Evolutionary conservation across 371 early-diverging fungal species (phyloP).

Genomic region (Mortierella sp.): DNA sequence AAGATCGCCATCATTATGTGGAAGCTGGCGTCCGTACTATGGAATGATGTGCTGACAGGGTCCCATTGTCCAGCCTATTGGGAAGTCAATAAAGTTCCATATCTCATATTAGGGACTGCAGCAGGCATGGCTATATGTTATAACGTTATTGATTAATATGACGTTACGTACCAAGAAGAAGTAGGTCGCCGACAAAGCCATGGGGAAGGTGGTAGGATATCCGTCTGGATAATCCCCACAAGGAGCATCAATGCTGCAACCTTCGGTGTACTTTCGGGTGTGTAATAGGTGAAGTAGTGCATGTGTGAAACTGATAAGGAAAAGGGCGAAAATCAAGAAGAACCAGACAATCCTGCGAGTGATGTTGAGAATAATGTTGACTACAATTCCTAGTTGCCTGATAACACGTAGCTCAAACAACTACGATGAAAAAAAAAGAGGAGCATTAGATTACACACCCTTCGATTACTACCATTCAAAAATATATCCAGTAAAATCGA

Average conservation of each 20-base stretch:
- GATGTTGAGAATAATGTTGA: constrained; percentile 53
- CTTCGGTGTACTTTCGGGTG: constrained; percentile 9
- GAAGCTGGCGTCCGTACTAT: constrained; percentile 7
- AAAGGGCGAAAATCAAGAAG: constrained; percentile 44
- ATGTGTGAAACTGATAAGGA: constrained; percentile 47
- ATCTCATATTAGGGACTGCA: not conserved
- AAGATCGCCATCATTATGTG: constrained; percentile 50
- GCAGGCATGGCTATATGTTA: not conserved
- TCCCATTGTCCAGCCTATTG: constrained; percentile 49
- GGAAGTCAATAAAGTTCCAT: not conserved
- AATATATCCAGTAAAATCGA: not conserved
- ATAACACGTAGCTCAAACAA: constrained; percentile 50
- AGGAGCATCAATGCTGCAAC: not conserved
- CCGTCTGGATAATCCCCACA: constrained; percentile 8
- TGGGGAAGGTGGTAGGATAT: constrained; percentile 11
- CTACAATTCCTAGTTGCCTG: constrained; percentile 45
- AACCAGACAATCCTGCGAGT: constrained; percentile 48
- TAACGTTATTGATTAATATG: not conserved
- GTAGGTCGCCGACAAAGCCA: constrained; percentile 33
- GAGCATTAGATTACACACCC: not conserved
- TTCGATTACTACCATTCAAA: not conserved
- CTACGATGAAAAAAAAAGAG: constrained; percentile 14
- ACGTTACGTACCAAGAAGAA: constrained; percentile 47
- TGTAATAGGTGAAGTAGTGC: constrained; percentile 46
- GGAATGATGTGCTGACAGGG: constrained; percentile 10